Evolutionary conservation across 345 rosid species (phyloP).

Genomic region (sweet orange (Citrus sinensis)): DVS_A1.0 CM039167.1:3479501-3480000

Average conservation of each 20-base stretch:
- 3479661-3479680: background rate
- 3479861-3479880: background rate
- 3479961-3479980: constrained; percentile 25
- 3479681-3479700: background rate
- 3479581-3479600: no score
- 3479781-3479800: no score
- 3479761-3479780: no score
- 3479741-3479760: no score
- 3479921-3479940: background rate
- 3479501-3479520: no score
- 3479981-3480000: background rate
- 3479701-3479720: background rate
- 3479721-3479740: no score
- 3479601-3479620: no score
- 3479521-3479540: no score
- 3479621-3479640: no score
- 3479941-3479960: constrained; percentile 16
- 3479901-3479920: background rate
- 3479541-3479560: no score
- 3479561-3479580: no score
- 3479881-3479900: background rate
- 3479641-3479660: background rate
- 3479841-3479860: background rate
- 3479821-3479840: background rate
- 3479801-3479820: background rate